Conservation (phyloP, 257 asterid species). For the Paulownia fortunei region DNA sequence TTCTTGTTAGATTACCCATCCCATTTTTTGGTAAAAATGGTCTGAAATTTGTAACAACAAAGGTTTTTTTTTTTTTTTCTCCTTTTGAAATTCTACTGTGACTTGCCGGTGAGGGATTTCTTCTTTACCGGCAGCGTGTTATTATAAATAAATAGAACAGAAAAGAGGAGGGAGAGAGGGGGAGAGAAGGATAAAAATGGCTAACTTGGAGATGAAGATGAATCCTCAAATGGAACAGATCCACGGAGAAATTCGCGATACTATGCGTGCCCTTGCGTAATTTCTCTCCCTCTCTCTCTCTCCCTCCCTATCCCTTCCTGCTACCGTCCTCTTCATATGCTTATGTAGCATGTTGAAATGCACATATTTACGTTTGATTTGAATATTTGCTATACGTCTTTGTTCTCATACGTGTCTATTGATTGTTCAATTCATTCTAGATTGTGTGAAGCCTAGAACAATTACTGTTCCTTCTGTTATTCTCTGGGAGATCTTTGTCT, state of each 20-base stretch:
- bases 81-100: neutral
- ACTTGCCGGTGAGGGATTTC: constrained; percentile 36
- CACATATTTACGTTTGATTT: neutral
- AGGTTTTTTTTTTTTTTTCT: neutral
- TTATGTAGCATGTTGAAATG: neutral
- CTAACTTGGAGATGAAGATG: constrained; percentile 66
- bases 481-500: neutral
- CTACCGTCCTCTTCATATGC: neutral
- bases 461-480: neutral
- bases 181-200: constrained; percentile 39
- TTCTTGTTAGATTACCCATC: too few relatives aligned
- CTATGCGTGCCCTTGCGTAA: constrained; percentile 86
- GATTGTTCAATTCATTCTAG: neutral
- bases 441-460: constrained; percentile 13
- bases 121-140: constrained; percentile 1
- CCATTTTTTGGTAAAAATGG: neutral
- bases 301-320: neutral
- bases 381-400: neutral
- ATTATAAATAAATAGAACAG: too few relatives aligned
- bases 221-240: constrained; percentile 96
- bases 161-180: constrained; percentile 3
- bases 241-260: constrained; percentile 90
- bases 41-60: neutral
- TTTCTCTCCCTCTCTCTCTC: constrained; percentile 21
- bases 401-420: constrained; percentile 22